A percentile compares a stretch with the other conserved stretches of the same genome.
phyloP scores from a whole-genome alignment of 1,284 basidiomycete genomes.

The Apiotrichum laibachii region DNA sequence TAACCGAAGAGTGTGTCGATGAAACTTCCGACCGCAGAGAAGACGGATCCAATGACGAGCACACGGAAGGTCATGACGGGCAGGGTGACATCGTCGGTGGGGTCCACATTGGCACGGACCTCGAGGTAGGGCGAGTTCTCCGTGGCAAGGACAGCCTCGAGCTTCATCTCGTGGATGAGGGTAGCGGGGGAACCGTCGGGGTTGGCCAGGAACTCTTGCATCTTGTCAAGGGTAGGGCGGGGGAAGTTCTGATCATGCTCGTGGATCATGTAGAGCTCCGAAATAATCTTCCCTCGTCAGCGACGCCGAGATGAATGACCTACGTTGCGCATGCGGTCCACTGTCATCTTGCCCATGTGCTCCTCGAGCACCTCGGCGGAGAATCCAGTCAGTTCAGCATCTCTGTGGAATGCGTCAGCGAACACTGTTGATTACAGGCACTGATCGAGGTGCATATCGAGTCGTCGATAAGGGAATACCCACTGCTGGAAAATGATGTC shows the following conservation, averaged over 20 bases:
- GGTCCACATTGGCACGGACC: constrained; percentile 79
- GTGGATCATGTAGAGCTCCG: constrained; percentile 27
- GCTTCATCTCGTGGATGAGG: constrained; percentile 32
- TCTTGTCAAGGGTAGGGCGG: constrained; percentile 17
- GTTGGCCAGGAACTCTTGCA: constrained; percentile 26
- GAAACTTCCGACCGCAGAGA: constrained; percentile 59
- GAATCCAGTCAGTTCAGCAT: not conserved
- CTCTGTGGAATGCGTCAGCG: not conserved
- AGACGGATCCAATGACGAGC: constrained; percentile 64
- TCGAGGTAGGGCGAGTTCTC: constrained; percentile 75
- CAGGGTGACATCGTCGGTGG: constrained; percentile 71
- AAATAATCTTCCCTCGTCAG: constrained; percentile 39
- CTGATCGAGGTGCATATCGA: no score
- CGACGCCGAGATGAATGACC: constrained; percentile 16
- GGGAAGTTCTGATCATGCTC: constrained; percentile 39
- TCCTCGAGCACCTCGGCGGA: not conserved
- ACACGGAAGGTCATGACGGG: constrained; percentile 80
- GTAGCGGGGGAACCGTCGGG: constrained; percentile 15
- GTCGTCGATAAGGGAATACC: no score
- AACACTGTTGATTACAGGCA: not conserved
- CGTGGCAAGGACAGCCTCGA: constrained; percentile 38
- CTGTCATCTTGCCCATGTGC: not conserved
- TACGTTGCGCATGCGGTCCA: not conserved
- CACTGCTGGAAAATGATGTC: no score
- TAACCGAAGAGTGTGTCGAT: constrained; percentile 60